Conservation (phyloP, 2,329 filamentous ascomycete genomes). For the Pseudopithomyces maydicus region DNA sequence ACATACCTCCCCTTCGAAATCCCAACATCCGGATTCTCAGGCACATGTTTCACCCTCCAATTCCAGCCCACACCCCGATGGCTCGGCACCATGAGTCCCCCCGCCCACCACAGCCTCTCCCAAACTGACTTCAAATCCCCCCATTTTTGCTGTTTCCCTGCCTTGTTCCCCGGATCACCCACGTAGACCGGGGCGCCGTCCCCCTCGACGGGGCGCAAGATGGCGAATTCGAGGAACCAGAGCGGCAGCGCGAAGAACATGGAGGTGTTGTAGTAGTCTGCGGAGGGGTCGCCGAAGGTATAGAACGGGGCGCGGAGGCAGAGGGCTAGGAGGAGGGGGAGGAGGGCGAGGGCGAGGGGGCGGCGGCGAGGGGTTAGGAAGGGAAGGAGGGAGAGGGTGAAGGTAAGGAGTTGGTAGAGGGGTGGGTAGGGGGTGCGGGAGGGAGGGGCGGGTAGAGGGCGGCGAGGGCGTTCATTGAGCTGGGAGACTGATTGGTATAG, state of each 20-base stretch:
- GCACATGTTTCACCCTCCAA: conserved; percentile 10
- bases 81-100: conserved; percentile 3
- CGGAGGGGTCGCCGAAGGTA: conserved; percentile 7
- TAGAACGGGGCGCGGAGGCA: conserved; percentile 7
- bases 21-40: not conserved
- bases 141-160: not conserved
- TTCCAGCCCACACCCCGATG: conserved; percentile 10
- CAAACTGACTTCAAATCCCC: not conserved
- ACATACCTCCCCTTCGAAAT: not conserved
- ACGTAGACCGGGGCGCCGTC: not conserved
- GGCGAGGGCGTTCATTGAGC: not conserved
- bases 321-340: conserved; percentile 1
- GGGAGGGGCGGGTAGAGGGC: conserved; percentile 1
- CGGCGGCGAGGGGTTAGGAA: not conserved
- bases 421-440: not conserved
- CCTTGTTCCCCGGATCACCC: too few species aligned
- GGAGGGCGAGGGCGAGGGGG: not conserved
- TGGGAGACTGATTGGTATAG: not conserved
- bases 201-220: conserved; percentile 6
- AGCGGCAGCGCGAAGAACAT: conserved; percentile 8
- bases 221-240: conserved; percentile 13
- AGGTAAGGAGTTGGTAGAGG: not conserved
- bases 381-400: not conserved
- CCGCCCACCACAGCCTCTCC: conserved; percentile 1
- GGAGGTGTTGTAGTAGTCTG: conserved; percentile 10